Base-by-base conservation (phyloP, 257 asterid genomes). In the Coffea eugenioides region DNA sequence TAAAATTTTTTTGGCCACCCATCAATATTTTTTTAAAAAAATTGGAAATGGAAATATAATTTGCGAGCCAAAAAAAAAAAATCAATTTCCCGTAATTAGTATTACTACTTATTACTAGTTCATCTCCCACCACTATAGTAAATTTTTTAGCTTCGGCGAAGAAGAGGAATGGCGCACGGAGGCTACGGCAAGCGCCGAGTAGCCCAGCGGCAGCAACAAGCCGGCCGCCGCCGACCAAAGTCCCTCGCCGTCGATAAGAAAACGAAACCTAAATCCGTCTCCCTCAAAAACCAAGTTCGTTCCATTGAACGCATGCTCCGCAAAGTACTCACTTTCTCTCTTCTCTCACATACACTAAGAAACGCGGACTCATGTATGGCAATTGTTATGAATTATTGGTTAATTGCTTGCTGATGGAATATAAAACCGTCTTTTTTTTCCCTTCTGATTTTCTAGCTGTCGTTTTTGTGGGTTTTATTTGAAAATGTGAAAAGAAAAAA, bases 221-320 rank as follows among this genome's bases (percentile, higher is more conserved):
- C 88, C 31, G 81, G 75, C 39, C 84, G 88, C 21, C 84, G 90
- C 78, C 91, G 93, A 18, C 84, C 92, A 2, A 94, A 91, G 84
- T 54, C 92, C 62, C 88, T 92, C 14, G 80, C 87, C 15, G 85
- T 88, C n/a, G 96, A 86, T 78, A 93, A 89, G 83, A 93, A 93
- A 65, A 76, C 95, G 31, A 92, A 94, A 74, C 89, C 94, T 9
- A 95, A 92, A 75, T 80, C 91, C 64, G 93, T 90, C 75, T 87
- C 97, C 80, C 88, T 93, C 83, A 93, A 93, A 80, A 95, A 95
- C 82, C 98, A 93, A 81, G 91, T 94, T 78, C 97, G 98, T 79
- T 94, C 98, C 43, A 82, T 80, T 23, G 92, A 93, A 85, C 97
- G 98, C 79, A 88, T 94, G 90, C 97, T 95, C 78, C 94, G 98